phyloP scores from a whole-genome alignment of 345 rosid genomes.

The Cardiospermum halicacabum region DNA sequence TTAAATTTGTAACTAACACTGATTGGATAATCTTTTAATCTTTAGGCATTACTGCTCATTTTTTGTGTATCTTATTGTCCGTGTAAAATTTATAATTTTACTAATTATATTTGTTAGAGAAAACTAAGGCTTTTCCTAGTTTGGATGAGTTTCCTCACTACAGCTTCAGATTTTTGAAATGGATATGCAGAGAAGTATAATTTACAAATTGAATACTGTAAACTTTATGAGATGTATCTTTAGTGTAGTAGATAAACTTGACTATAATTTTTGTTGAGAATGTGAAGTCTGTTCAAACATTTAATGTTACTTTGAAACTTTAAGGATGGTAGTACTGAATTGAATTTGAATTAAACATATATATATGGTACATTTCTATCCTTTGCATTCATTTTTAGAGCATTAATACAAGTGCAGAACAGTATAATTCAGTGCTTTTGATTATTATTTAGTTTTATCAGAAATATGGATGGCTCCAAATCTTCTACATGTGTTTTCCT shows the following conservation, averaged over 20 bases:
- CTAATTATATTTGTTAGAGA: not conserved
- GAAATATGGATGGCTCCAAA: constrained; percentile 87
- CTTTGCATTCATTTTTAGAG: not conserved
- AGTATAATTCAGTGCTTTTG: not conserved
- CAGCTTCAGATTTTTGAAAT: too few species aligned
- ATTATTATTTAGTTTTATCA: constrained; percentile 29
- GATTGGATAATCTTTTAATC: too few species aligned
- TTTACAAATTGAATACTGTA: too few species aligned
- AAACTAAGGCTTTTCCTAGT: too few species aligned
- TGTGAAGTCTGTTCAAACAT: too few species aligned
- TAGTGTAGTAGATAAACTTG: not conserved
- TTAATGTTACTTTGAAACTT: too few species aligned
- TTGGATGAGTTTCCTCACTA: too few species aligned
- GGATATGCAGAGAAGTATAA: too few species aligned
- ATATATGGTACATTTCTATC: not conserved
- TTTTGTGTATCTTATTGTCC: not conserved
- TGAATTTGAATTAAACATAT: not conserved
- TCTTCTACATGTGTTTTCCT: constrained; percentile 97
- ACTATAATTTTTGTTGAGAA: not conserved
- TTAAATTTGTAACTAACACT: not conserved
- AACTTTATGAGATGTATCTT: not conserved
- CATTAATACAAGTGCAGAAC: not conserved
- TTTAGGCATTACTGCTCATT: not conserved
- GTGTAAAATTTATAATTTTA: not conserved
- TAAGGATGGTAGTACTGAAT: not conserved